Base-by-base conservation (phyloP, 2,329 filamentous ascomycete species). In the Aspergillus jensenii region DNA sequence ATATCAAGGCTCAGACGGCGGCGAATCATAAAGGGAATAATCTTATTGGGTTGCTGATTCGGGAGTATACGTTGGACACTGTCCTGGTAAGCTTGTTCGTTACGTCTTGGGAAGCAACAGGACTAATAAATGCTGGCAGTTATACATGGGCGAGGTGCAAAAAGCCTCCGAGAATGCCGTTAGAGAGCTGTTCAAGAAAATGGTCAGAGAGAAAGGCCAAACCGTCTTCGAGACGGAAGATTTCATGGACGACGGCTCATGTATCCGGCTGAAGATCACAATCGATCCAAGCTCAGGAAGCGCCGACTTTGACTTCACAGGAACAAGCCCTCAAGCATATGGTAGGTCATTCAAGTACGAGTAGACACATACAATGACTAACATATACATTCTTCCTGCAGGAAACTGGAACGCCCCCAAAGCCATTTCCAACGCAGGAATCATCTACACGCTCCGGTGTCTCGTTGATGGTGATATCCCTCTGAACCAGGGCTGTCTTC, bases 171-270 rank as follows among this genome's bases (percentile, higher is more conserved):
- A 92, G 65, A 79, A 85, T 1, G 88, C 87, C 37, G 91, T 96
- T 0, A 84, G 90, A 17, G 84, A 84, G 51, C 81, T 96, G 6
- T 80, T 96, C 27, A 91, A 89, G 68, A 79, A 84, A 82, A 61
- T 82, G 85, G 23, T 90, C 91, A 63, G 82, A 86, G 63, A 88
- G 88, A 2, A 82, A 85, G 57, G 85, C 89, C 27, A 31, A 31
- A 31, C 27, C 27, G 27, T 31, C n/a, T 82, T 96, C 0, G 82
- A 84, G 7, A 89, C 91, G 0, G 80, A 87, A 1, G 91, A 96
- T 68, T 91, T 87, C 77, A 95, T 96, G 90, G 91, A 96, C 65
- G 91, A 96, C 66, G 91, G 91, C 27, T 90, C 84, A 11, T 89
- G 90, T 0, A 93, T 96, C 67, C 80, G 83, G 51, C 81, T 96